Percentiles rank a stretch among this genome's conserved stretches.
phyloP scores from a whole-genome alignment of 2,329 filamentous ascomycete genomes.

The Berkeleyomyces rouxiae region DNA sequence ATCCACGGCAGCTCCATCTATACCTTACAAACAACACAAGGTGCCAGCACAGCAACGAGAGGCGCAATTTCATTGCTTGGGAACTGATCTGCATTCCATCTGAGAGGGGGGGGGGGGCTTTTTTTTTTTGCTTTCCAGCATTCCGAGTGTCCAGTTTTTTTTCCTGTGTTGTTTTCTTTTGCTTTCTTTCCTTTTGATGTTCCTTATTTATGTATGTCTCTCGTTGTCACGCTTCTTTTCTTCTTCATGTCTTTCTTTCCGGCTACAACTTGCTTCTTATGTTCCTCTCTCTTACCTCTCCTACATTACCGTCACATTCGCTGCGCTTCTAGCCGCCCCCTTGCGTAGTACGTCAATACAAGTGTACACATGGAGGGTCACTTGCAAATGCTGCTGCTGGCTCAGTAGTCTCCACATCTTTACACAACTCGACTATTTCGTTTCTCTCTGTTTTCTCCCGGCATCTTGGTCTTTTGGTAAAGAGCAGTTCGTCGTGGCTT shows the following conservation, averaged over 20 bases:
- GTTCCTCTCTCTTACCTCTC: background rate
- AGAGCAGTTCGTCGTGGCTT: too few species aligned
- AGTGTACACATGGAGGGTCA: background rate
- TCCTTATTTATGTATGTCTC: background rate
- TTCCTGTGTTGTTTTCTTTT: background rate
- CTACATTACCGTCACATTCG: background rate
- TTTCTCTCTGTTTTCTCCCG: too few species aligned
- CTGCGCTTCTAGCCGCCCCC: background rate
- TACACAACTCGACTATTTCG: too few species aligned
- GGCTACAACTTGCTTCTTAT: background rate
- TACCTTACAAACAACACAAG: background rate
- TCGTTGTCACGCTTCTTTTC: background rate
- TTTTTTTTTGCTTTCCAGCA: background rate
- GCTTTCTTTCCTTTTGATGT: background rate
- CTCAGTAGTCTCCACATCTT: too few species aligned
- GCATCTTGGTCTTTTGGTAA: too few species aligned
- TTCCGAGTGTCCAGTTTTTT: background rate
- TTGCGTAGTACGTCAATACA: background rate
- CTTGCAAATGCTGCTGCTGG: too few species aligned
- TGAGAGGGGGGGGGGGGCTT: background rate
- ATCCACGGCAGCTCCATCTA: background rate
- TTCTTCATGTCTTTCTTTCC: background rate
- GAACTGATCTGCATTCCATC: constrained; percentile 1
- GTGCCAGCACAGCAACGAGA: background rate
- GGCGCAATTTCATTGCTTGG: background rate